These are phyloP conservation scores for Pythium phragmiticola DNA, from an alignment of 352 stramenopile species.

Conservation along the genomic window DNA sequence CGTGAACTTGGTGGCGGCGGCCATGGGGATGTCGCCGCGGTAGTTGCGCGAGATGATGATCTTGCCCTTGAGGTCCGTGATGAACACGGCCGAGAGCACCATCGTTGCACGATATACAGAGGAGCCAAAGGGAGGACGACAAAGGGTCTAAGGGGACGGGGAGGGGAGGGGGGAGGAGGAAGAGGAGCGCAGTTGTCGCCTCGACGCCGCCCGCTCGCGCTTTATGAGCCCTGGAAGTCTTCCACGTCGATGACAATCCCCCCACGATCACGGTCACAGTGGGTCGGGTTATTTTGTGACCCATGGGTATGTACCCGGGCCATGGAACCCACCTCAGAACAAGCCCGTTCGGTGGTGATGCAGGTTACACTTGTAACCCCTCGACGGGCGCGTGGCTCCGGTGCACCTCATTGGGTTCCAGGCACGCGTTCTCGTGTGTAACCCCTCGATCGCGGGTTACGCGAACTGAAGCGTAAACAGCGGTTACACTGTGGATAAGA, in stretches of 20 bases:
- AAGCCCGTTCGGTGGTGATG: conserved; percentile 1
- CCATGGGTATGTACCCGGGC: conserved; percentile 6
- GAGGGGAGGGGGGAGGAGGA: not conserved
- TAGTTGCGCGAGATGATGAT: conserved; percentile 99
- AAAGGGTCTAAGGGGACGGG: not conserved
- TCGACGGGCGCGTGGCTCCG: conserved; percentile 1
- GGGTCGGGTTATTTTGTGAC: conserved; percentile 1
- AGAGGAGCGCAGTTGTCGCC: not conserved
- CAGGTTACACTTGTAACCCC: not conserved
- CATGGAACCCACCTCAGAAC: conserved; percentile 6
- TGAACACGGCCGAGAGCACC: conserved; percentile 98
- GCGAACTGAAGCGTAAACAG: not conserved
- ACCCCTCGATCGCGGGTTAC: not conserved
- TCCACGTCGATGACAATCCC: conserved; percentile 30
- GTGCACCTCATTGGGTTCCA: not conserved
- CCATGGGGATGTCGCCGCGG: conserved; percentile 97
- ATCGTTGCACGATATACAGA: conserved; percentile 46
- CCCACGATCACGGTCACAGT: conserved; percentile 4
- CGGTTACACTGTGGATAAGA: not conserved
- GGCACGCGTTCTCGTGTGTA: not conserved
- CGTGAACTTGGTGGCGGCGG: conserved; percentile 88
- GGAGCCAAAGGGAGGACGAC: conserved; percentile 1
- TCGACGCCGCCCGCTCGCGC: not conserved
- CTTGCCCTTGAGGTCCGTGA: conserved; percentile 99
- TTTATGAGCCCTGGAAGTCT: conserved; percentile 11